Base-by-base conservation (phyloP, 306 rosid genomes). In the Castanospermum australe region DNA sequence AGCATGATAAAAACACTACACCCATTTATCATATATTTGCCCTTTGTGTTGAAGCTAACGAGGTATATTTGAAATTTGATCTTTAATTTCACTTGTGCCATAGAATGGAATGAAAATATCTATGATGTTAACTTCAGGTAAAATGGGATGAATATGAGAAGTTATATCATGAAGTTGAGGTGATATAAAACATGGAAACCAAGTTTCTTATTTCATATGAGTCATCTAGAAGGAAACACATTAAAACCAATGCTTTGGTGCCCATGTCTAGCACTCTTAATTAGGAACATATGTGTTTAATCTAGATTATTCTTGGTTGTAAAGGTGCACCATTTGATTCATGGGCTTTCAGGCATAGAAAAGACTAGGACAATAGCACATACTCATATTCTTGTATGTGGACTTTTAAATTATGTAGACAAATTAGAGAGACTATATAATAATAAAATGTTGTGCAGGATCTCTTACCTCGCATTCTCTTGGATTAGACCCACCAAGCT, bases 171-270 rank as follows among this genome's bases (percentile, higher is more conserved):
- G 89, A 84, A 6, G 45, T 85, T 2, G 73, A 41, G n/a, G n/a
- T n/a, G n/a, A n/a, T n/a, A n/a, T n/a, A n/a, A 42, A 22, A 22
- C 33, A 78, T 89, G 71, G 86, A 75, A 8, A 42, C 22, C n/a
- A 76, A 69, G 68, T 82, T 89, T 75, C 68, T 87, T 35, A 83
- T 89, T 61, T 89, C 93, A 44, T 78, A 60, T 11, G 87, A 86
- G 67, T 61, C 65, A 65, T 50, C 24, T 33, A 73, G 71, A 8
- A 81, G 51, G 70, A 87, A 89, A 79, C 67, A 15, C 32, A 4
- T 33, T 33, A 33, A 33, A 4, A 33, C 5, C 38, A 33, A 4
- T 65, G 24, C 25, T 71, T 4, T 52, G 55, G 75, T 39, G 24
- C 22, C 39, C 11, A 42, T 25, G 20, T 28, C 25, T 45, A 15